Conservation (phyloP, 164 flowering plant genomes). For the Dillenia suffruticosa region DNA sequence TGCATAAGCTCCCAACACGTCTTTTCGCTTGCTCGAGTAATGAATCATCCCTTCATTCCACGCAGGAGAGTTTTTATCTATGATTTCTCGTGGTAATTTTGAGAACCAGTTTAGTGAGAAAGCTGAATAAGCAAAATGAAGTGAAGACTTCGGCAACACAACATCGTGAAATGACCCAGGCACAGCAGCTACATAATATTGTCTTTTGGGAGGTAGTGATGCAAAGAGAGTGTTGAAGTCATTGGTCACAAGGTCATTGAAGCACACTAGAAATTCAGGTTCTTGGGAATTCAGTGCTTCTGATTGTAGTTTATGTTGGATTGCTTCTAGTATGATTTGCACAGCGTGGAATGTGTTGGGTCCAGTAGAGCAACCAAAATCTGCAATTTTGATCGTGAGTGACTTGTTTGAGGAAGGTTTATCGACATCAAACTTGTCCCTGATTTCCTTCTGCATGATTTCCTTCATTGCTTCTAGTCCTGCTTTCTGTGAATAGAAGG, state of each 20-base stretch:
- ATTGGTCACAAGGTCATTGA: slow-evolving; percentile 20
- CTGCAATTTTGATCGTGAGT: slow-evolving; percentile 11
- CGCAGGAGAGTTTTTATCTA: slow-evolving; percentile 3
- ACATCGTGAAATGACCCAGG: slow-evolving; percentile 31
- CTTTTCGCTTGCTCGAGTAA: not conserved
- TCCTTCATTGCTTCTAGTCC: slow-evolving; percentile 7
- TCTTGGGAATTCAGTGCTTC: not conserved
- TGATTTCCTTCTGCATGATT: slow-evolving; percentile 4
- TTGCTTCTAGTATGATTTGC: slow-evolving; percentile 19
- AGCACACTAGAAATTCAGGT: slow-evolving; percentile 23
- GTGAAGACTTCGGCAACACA: slow-evolving; percentile 21
- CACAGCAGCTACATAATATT: slow-evolving; percentile 19
- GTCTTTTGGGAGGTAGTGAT: slow-evolving; percentile 13
- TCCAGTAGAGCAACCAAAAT: slow-evolving; percentile 27
- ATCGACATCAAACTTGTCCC: slow-evolving; percentile 6
- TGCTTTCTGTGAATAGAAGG: slow-evolving; percentile 2
- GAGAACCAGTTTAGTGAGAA: slow-evolving; percentile 29
- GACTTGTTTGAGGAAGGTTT: not conserved
- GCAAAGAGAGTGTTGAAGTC: slow-evolving; percentile 28
- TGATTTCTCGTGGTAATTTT: slow-evolving; percentile 13
- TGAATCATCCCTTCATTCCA: slow-evolving; percentile 23
- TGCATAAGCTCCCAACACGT: slow-evolving; percentile 17
- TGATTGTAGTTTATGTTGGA: slow-evolving; percentile 11
- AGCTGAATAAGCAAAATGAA: slow-evolving; percentile 24
- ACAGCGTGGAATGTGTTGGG: slow-evolving; percentile 18